phyloP scores from a whole-genome alignment of 1,139 yeast species.

The Magnusiomyces sp. region DNA sequence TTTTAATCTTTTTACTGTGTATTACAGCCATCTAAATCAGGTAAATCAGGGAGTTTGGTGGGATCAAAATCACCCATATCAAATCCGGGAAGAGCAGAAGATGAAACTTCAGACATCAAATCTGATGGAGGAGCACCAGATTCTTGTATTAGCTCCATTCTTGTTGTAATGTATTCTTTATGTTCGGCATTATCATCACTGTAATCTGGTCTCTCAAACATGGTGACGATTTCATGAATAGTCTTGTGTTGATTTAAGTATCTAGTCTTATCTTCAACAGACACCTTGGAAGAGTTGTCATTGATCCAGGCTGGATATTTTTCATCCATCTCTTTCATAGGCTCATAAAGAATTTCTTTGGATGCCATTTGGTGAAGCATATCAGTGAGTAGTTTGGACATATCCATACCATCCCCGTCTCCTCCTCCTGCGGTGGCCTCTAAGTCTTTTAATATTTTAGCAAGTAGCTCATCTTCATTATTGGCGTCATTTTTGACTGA shows the following conservation, averaged over 20 bases:
- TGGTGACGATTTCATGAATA: constrained; percentile 42
- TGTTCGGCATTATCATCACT: constrained; percentile 44
- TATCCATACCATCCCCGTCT: constrained; percentile 43
- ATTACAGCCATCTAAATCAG: background rate
- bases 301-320: constrained; percentile 55
- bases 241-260: constrained; percentile 31
- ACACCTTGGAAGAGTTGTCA: constrained; percentile 36
- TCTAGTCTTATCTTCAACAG: constrained; percentile 28
- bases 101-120: constrained; percentile 33
- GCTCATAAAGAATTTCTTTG: constrained; percentile 80
- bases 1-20: too few species aligned
- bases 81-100: background rate
- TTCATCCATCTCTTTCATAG: constrained; percentile 69
- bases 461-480: constrained; percentile 30
- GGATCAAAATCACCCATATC: background rate
- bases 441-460: constrained; percentile 47
- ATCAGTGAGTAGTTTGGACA: constrained; percentile 58
- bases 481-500: constrained; percentile 47
- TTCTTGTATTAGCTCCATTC: constrained; percentile 47
- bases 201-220: constrained; percentile 51
- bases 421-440: constrained; percentile 48
- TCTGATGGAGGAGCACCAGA: constrained; percentile 87
- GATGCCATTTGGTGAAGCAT: constrained; percentile 80
- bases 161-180: constrained; percentile 46
- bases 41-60: background rate